Percentiles rank a stretch among this genome's conserved stretches.
These are phyloP conservation scores for Lipomyces orientalis DNA, from an alignment of 805 yeast species.

Conservation along the genomic window DNA sequence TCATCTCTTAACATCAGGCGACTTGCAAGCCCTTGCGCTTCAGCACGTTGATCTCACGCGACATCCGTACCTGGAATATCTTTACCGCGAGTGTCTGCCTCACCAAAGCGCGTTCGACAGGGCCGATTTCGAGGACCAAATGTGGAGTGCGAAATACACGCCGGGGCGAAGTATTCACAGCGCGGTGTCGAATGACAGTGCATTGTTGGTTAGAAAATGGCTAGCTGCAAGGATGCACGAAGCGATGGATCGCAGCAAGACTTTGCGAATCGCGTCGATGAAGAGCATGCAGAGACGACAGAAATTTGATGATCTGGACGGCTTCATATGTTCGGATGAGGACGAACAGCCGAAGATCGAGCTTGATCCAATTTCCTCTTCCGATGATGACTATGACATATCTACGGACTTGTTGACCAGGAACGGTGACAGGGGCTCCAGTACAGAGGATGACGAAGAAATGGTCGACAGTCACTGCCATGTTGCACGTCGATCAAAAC, in stretches of 20 bases:
- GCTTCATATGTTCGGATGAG: constrained; percentile 44
- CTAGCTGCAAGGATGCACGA: constrained; percentile 52
- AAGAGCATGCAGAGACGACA: constrained; percentile 1
- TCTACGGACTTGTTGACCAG: neutral
- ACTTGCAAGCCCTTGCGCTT: constrained; percentile 11
- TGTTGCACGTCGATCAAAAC: constrained; percentile 6
- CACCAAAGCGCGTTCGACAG: constrained; percentile 38
- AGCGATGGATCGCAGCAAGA: constrained; percentile 11
- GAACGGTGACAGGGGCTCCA: constrained; percentile 4
- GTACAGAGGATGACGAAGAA: constrained; percentile 13
- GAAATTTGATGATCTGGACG: constrained; percentile 31
- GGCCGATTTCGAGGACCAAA: constrained; percentile 40
- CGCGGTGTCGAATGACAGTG: constrained; percentile 54
- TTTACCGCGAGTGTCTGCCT: constrained; percentile 6
- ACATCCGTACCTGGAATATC: constrained; percentile 29
- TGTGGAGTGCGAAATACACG: constrained; percentile 43
- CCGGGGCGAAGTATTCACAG: constrained; percentile 46
- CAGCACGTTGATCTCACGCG: constrained; percentile 10
- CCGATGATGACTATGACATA: constrained; percentile 26
- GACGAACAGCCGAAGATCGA: constrained; percentile 43
- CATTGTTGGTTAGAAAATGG: constrained; percentile 60
- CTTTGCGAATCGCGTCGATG: constrained; percentile 7
- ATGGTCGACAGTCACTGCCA: constrained; percentile 13
- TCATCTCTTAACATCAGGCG: constrained; percentile 9
- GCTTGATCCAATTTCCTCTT: constrained; percentile 29